Percentiles rank a stretch among this genome's conserved stretches.
phyloP scores from a whole-genome alignment of 306 rosid genomes.

The Citrullus mucosospermus region DNA sequence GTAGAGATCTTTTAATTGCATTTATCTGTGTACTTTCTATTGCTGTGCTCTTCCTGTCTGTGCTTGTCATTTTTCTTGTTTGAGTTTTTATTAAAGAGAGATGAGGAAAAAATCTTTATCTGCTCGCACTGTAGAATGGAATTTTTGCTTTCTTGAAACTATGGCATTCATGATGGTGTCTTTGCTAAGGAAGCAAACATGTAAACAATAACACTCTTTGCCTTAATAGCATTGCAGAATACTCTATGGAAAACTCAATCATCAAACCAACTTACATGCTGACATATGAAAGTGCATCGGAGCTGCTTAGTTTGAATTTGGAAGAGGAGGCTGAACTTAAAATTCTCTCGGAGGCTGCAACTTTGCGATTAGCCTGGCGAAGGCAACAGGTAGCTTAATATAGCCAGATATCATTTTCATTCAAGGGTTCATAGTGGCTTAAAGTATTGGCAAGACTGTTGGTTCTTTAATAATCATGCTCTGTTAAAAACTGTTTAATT shows the following conservation, averaged over 20 bases:
- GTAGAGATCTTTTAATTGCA: background rate
- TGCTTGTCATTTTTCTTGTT: background rate
- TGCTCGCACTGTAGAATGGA: background rate
- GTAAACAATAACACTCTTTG: background rate
- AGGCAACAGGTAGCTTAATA: conserved; percentile 45
- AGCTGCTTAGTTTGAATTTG: conserved; percentile 76
- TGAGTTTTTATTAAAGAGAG: background rate
- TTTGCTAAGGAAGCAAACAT: background rate
- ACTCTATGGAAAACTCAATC: conserved; percentile 68
- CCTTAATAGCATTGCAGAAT: conserved; percentile 76
- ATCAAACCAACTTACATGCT: conserved; percentile 94
- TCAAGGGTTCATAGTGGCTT: background rate
- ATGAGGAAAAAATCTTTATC: background rate
- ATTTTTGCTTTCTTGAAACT: background rate
- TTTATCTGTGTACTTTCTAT: background rate
- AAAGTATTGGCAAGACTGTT: background rate
- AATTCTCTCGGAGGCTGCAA: conserved; percentile 85
- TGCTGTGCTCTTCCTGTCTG: background rate
- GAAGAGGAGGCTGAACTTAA: conserved; percentile 79
- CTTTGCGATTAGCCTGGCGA: conserved; percentile 69
- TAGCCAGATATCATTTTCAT: background rate
- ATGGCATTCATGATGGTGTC: background rate
- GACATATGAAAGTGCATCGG: conserved; percentile 93
- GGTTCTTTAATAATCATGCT: background rate
- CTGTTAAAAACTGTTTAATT: background rate